Base-by-base conservation (phyloP, 1,284 basidiomycete species). In the Pseudomicrostroma phylloplanum region DNA sequence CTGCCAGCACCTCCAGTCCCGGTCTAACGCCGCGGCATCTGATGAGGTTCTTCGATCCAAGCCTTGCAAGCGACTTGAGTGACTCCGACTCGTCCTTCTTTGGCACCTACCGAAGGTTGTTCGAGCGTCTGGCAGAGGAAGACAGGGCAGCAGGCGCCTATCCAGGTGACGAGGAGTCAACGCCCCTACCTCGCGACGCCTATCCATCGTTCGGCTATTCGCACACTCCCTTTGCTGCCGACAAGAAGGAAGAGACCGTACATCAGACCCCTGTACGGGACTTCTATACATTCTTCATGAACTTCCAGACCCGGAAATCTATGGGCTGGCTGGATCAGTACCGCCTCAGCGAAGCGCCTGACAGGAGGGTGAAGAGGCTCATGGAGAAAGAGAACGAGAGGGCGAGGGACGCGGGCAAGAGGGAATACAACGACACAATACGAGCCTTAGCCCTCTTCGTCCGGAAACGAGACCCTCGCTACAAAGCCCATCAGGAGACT, bases 351-450 rank as follows among this genome's bases (percentile, higher is more conserved):
- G 88, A 93, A 63, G 93, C 92, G 1, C 90, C 91, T 11, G 92
- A 96, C 80, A 84, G 94, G 23, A 85, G 88, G 51, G 85, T 90
- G 53, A 85, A 92, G 72, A 85, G 66, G 66, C 74, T 92, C 43
- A 93, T 98, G 89, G 96, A 98, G 79, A 90, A 89, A 74, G 96
- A 97, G 71, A 98, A 98, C 80, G 92, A 91, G 80, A 92, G 92
- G 71, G 86, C 87, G 8, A 84, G 93, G 15, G 91, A 96, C 46
- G 89, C 90, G 49, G 89, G 89, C 6, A 84, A 89, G 43, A 86
- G 86, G 74, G 94, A 98, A 69, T 98, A 96, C 80, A 97, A 94
- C 72, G 93, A 97, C 54, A 89, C 88, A 0, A 84, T 98, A 41
- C 83, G 88, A 74, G 91, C 66, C 21, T 57, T 98, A 6, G 89